Percentiles rank a stretch among this genome's conserved stretches.
Conservation (phyloP, 805 yeast species). For the Candida taoyuanica region DNA sequence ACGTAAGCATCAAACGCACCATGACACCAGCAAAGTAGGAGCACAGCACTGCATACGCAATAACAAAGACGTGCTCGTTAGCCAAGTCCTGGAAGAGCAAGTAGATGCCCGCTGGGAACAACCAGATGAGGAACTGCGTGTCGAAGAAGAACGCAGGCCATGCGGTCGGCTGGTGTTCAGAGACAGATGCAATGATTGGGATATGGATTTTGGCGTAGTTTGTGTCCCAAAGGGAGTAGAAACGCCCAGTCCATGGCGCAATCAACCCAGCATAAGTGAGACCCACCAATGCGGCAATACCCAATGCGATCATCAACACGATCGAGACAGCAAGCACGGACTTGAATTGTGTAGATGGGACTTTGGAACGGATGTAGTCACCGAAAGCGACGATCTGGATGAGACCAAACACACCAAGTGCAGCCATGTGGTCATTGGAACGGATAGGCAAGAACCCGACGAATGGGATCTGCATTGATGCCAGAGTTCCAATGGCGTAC, state of each 20-base stretch:
- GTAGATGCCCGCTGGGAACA: constrained; percentile 97
- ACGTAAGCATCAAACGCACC: constrained; percentile 95
- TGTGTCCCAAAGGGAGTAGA: constrained; percentile 97
- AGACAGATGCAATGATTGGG: constrained; percentile 97
- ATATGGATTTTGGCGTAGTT: constrained; percentile 96
- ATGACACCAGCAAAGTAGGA: constrained; percentile 98
- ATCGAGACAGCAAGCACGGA: constrained; percentile 61
- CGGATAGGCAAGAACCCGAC: constrained; percentile 96
- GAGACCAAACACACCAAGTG: constrained; percentile 94
- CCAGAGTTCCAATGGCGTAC: constrained; percentile 96
- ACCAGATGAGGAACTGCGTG: constrained; percentile 88
- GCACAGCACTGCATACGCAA: constrained; percentile 88
- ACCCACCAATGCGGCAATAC: constrained; percentile 65
- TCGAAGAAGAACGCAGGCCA: constrained; percentile 99
- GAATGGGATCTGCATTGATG: constrained; percentile 98
- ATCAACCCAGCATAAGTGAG: constrained; percentile 89
- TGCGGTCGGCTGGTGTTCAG: constrained; percentile 99
- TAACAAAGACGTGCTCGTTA: constrained; percentile 89
- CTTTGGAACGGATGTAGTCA: constrained; percentile 68
- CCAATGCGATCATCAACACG: constrained; percentile 50
- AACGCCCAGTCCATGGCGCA: constrained; percentile 99
- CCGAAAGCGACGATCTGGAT: constrained; percentile 88
- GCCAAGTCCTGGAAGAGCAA: constrained; percentile 82
- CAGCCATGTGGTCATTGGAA: constrained; percentile 97
- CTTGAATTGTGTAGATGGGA: constrained; percentile 70